A percentile compares a stretch with the other conserved stretches of the same genome.
These are phyloP conservation scores for Rhodotorula sp. DNA, from an alignment of 1,284 basidiomycete genomes.

Conservation along the genomic window DNA sequence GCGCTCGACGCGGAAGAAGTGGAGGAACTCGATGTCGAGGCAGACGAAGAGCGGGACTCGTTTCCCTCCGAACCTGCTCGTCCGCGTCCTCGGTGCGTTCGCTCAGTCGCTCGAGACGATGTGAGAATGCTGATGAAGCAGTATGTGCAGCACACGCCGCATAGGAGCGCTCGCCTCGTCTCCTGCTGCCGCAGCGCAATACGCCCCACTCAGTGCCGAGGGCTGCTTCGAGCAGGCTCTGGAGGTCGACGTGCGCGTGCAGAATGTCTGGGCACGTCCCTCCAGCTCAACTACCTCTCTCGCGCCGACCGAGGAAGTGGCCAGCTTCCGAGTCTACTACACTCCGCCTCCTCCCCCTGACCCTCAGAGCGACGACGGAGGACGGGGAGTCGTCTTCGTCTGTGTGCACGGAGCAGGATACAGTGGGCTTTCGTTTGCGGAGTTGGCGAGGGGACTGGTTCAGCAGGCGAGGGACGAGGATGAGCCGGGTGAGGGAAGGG, in stretches of 20 bases:
- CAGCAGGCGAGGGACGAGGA: constrained; percentile 54
- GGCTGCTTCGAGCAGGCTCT: constrained; percentile 72
- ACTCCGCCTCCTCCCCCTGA: constrained; percentile 48
- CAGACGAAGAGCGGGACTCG: constrained; percentile 29
- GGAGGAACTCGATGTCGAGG: constrained; percentile 35
- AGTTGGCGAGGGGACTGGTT: constrained; percentile 73
- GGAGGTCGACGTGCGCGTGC: constrained; percentile 55
- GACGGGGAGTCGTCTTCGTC: constrained; percentile 68
- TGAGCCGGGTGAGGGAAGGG: constrained; percentile 40
- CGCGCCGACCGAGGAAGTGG: neutral
- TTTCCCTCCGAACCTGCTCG: constrained; percentile 21
- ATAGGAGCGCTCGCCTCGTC: neutral
- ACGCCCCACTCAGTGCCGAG: constrained; percentile 69
- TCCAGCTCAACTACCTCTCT: neutral
- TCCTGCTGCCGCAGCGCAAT: constrained; percentile 47
- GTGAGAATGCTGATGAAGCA: neutral
- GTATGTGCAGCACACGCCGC: neutral
- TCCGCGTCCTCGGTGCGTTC: neutral
- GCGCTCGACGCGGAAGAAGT: constrained; percentile 55
- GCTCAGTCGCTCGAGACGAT: neutral
- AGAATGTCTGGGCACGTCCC: neutral
- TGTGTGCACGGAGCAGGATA: constrained; percentile 96
- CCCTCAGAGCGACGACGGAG: constrained; percentile 48
- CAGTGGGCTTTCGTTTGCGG: constrained; percentile 82
- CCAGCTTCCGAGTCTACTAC: constrained; percentile 71